Evolutionary conservation across 495 filamentous ascomycete species (phyloP), one percentile per base, ranked within the genome.

Genomic region (Patellaria atrata): DNA sequence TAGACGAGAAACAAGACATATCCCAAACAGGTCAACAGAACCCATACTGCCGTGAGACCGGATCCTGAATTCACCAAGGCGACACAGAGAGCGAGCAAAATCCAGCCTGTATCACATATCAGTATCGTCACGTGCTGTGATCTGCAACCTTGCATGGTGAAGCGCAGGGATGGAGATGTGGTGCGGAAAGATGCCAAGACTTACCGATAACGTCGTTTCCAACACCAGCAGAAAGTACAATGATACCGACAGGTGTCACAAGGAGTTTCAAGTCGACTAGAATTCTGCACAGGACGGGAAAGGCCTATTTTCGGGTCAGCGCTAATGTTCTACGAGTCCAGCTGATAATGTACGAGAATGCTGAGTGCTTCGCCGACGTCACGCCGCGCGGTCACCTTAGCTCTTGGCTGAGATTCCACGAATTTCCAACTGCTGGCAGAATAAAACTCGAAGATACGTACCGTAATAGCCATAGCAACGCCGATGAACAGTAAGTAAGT

Each of bases 221-320:
- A 20, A 94, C 86, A 22, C 89, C 89, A 7, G 89, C 89, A 10
- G 89, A 87, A 11, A 97, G 63, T 19, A 87, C 81, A 27, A 91
- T 91, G 20, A 93, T 72, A 41, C 89, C 89, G 11, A 94, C 89
- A 6, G 76, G 65, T 2, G 82, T 89, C 22, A 68, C 62, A 10
- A 97, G 71, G 30, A 97, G 63, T 43, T 94, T 92, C 42, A 94
- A 65, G 58, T 94, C 89, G 4, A 82, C 85, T 39, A 97, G 60
- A 40, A 97, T 97, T 41, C 89, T 81, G 51, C 87, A 94, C 15
- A 94, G 70, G 1, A 97, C 87, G 0, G 87, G 87, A 50, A 97
- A 97, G 20, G 87, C 89, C 65, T 75, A 37, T 12, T 14, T 41
- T 20, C 33, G 20, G n/a, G 26, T 41, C 23, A 39, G 40, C 18